These are phyloP conservation scores for Metarhizium robertsii DNA, from an alignment of 2,329 filamentous ascomycete species.

Conservation along the genomic window DNA sequence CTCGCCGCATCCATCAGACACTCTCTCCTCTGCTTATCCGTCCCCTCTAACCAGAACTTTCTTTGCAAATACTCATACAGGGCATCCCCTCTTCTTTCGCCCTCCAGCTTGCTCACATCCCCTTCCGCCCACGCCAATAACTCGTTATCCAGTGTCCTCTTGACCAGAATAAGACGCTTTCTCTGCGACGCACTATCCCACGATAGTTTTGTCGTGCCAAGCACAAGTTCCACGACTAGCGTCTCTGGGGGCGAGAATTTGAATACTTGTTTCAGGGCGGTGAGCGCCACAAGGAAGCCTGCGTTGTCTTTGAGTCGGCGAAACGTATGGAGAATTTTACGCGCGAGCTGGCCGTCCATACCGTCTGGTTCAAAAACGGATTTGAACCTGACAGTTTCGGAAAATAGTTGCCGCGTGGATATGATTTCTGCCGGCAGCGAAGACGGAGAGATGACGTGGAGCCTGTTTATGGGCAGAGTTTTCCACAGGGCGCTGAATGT, in stretches of 20 bases:
- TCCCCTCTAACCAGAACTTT: slow-evolving; percentile 23
- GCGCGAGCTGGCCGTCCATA: slow-evolving; percentile 37
- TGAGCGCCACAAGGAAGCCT: slow-evolving; percentile 36
- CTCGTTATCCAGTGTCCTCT: slow-evolving; percentile 31
- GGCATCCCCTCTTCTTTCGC: slow-evolving; percentile 25
- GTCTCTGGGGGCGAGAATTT: slow-evolving; percentile 34
- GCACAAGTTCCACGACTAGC: slow-evolving; percentile 36
- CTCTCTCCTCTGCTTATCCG: slow-evolving; percentile 14
- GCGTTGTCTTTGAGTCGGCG: slow-evolving; percentile 33
- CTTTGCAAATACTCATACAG: slow-evolving; percentile 33
- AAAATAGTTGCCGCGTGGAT: slow-evolving; percentile 33
- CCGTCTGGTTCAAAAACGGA: slow-evolving; percentile 33
- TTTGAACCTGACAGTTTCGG: slow-evolving; percentile 38
- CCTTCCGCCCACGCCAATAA: slow-evolving; percentile 20
- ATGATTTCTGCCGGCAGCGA: slow-evolving; percentile 20
- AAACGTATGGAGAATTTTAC: slow-evolving; percentile 41
- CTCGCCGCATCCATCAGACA: slow-evolving; percentile 23
- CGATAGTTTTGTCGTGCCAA: slow-evolving; percentile 34
- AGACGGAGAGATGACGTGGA: slow-evolving; percentile 24
- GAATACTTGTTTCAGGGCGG: slow-evolving; percentile 33
- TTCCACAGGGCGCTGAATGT: slow-evolving; percentile 63
- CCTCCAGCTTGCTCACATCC: slow-evolving; percentile 26
- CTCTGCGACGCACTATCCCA: slow-evolving; percentile 32
- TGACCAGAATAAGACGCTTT: slow-evolving; percentile 31
- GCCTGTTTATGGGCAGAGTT: slow-evolving; percentile 41